Evolutionary conservation across 495 filamentous ascomycete genomes (phyloP).

Genomic region (Letharia lupina): DNA sequence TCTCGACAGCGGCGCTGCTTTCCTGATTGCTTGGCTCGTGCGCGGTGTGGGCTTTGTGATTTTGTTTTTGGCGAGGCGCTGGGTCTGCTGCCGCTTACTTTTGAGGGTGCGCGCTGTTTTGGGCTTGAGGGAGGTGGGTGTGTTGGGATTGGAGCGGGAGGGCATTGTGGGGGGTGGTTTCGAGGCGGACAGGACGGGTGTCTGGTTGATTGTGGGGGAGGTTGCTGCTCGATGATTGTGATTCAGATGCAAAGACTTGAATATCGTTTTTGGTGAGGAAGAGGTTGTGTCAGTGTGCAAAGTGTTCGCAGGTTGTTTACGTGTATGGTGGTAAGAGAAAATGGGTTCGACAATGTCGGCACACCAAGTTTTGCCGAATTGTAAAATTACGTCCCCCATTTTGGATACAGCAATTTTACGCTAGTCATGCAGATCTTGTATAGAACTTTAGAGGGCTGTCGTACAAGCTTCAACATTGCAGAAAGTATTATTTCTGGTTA

Average conservation of each 20-base stretch:
- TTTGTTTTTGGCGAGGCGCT: constrained; percentile 16
- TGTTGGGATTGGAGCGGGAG: constrained; percentile 27
- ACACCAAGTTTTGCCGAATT: too few species aligned
- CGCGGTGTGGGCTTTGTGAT: constrained; percentile 16
- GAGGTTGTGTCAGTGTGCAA: too few species aligned
- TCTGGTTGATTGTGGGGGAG: neutral
- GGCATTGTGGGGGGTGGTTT: constrained; percentile 17
- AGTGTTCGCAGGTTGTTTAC: too few species aligned
- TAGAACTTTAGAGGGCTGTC: too few species aligned
- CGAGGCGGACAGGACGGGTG: neutral
- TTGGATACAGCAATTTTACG: too few species aligned
- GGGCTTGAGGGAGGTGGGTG: constrained; percentile 18
- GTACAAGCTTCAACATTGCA: too few species aligned
- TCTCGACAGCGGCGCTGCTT: constrained; percentile 17
- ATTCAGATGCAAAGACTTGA: neutral
- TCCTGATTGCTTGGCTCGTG: constrained; percentile 23
- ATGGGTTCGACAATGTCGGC: too few species aligned
- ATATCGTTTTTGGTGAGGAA: neutral
- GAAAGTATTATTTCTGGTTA: too few species aligned
- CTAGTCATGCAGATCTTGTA: too few species aligned
- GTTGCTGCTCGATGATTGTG: neutral
- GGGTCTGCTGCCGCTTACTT: constrained; percentile 19
- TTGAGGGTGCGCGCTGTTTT: constrained; percentile 20
- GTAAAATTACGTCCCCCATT: too few species aligned
- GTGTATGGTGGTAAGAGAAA: too few species aligned